Base-by-base conservation (phyloP, 495 filamentous ascomycete genomes). In the Aspergillus kassunensis region DNA sequence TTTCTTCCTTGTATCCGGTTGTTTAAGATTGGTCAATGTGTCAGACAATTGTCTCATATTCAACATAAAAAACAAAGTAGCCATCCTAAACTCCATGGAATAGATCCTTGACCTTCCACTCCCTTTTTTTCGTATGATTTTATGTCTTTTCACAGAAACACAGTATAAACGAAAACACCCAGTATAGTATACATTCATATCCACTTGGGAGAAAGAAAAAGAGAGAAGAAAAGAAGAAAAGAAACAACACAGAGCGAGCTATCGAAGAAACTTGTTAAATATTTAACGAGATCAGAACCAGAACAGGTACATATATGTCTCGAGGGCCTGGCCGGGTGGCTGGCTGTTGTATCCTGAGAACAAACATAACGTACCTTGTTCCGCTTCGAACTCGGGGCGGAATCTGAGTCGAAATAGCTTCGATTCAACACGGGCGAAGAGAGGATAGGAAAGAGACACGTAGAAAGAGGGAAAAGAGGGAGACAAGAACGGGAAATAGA, bases 101-200 rank as follows among this genome's bases (percentile, higher is more conserved):
- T 40, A 29, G 30, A 1, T 46, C 21, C 42, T n/a, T n/a, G n/a
- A n/a, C n/a, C 35, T 39, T 19, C 24, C 6, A 21, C 44, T 18
- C 29, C 18, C 24, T 40, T 50, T 34, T 41, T 36, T 41, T 37
- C 31, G n/a, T n/a, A 9, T 25, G 13, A n/a, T 40, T 36, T 39
- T 10, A 24, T 34, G 3, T 48, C 21, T 35, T 42, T 39, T 12
- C 20, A 11, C 24, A 13, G 8, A 34, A 30, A 21, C 44, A 48
- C 39, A 52, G 12, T 53, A 55, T 53, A 61, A 42, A 43, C 35
- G 13, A 35, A 44, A 42, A 39, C 21, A 42, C 35, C 29, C 42
- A 44, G 13, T 61, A 61, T 58, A 56, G 23, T 58, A 61, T 52
- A 61, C 31, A n/a, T 13, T 29, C 39, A 44, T 20, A 44, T n/a